Evolutionary conservation across 140 eudicot genomes (phyloP).

Genomic region (Stevia rebaudiana): DNA sequence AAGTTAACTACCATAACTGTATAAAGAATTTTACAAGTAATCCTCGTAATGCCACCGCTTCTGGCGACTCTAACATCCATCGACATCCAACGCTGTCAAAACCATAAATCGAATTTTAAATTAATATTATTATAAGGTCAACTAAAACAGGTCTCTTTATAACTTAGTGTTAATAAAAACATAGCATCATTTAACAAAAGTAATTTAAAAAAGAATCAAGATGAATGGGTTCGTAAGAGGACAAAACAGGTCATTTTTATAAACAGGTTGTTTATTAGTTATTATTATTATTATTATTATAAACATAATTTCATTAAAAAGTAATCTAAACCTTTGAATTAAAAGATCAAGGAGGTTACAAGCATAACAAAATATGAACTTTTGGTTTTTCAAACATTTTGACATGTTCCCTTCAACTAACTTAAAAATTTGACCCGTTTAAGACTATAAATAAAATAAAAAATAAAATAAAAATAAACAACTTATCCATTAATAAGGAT

Average conservation of each 20-base stretch:
- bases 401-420: no score
- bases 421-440: not conserved
- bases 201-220: not conserved
- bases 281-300: not conserved
- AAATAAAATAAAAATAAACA: no score
- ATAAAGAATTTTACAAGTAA: not conserved
- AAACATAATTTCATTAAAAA: not conserved
- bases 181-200: no score
- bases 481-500: no score
- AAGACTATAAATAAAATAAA: no score
- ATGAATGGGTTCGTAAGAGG: not conserved
- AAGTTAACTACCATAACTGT: constrained; percentile 3
- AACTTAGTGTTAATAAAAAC: no score
- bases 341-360: no score
- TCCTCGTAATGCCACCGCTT: constrained; percentile 11
- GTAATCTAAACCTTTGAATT: not conserved
- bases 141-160: no score
- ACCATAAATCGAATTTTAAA: not conserved
- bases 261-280: not conserved
- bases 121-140: no score
- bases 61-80: constrained; percentile 12
- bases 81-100: constrained; percentile 1
- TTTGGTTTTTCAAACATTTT: no score
- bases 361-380: no score
- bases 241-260: not conserved